phyloP scores from a whole-genome alignment of 495 filamentous ascomycete species.

The Talaromyces stipitatus region DNA sequence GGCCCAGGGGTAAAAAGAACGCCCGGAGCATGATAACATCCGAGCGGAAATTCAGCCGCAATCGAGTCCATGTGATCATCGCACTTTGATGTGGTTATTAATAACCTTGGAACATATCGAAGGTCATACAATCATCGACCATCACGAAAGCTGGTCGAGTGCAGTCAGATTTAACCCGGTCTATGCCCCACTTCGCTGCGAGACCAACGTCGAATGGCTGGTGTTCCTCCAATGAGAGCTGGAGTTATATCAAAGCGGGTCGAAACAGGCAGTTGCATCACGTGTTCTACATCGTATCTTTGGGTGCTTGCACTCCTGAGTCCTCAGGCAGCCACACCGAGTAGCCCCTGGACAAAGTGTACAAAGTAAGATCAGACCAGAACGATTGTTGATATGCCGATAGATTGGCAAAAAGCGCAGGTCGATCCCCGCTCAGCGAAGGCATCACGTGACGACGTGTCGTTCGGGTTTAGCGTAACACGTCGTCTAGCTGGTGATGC shows the following conservation, averaged over 20 bases:
- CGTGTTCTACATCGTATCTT: background rate
- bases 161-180: constrained; percentile 1
- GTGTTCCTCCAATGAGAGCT: background rate
- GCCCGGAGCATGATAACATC: background rate
- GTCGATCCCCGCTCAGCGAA: background rate
- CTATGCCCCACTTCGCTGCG: background rate
- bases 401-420: background rate
- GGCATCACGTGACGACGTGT: background rate
- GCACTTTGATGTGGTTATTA: too few relatives aligned
- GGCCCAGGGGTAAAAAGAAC: background rate
- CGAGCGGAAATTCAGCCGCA: background rate
- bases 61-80: background rate
- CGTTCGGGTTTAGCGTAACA: background rate
- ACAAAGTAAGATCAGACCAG: background rate
- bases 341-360: too few relatives aligned
- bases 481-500: background rate
- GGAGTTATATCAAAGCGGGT: background rate
- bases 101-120: too few relatives aligned
- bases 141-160: background rate
- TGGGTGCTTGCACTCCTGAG: too few relatives aligned
- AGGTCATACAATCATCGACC: background rate
- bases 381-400: background rate
- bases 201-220: background rate
- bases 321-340: too few relatives aligned
- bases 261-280: background rate